Evolutionary conservation across 2,329 filamentous ascomycete species (phyloP), one percentile per base, ranked within the genome.

Genomic region (Fusarium annulatum): DNA sequence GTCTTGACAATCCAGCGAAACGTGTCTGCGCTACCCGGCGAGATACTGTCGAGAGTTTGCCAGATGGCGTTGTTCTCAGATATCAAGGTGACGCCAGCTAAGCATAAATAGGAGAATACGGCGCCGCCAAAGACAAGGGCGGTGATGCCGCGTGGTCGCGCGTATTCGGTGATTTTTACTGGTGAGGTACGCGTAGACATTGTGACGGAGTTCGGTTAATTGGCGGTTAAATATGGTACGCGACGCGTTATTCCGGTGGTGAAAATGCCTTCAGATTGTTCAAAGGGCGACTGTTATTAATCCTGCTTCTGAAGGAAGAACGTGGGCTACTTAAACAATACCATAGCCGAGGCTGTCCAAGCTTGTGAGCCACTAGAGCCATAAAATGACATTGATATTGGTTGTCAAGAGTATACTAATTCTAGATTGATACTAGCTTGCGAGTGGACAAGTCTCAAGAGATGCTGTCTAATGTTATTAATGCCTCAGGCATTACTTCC

Each of bases 1-100:
- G n/a, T 57, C n/a, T 48, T 57, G 9, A 57, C 39, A 46, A 57
- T 26, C 55, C 55, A 57, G 19, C 55, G 39, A 14, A 57, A 57
- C 2, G 39, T 26, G 12, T 48, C 55, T 14, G 39, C 39, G 7
- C n/a, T 21, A 9, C n/a, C 39, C 12, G 55, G 39, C 2, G 28
- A 34, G n/a, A 57, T 34, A 2, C 14, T 26, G 2, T 57, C 55
- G 18, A 57, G 18, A 5, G 15, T 36, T 26, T 57, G 39, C 55
- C 55, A 57, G 8, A 33, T 48, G 5, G n/a, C 4, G 39, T 33
- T 57, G 14, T 28, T 10, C 11, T 57, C 55, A 3, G 55, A 21
- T 21, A 48, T 33, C n/a, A 57, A 19, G 41, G 30, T 26, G 14
- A 57, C 55, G 23, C 55, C 55, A n/a, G 30, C 55, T 15, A 46